Conservation (phyloP, 768 basidiomycete genomes). For the Suillus occidentalis region DNA sequence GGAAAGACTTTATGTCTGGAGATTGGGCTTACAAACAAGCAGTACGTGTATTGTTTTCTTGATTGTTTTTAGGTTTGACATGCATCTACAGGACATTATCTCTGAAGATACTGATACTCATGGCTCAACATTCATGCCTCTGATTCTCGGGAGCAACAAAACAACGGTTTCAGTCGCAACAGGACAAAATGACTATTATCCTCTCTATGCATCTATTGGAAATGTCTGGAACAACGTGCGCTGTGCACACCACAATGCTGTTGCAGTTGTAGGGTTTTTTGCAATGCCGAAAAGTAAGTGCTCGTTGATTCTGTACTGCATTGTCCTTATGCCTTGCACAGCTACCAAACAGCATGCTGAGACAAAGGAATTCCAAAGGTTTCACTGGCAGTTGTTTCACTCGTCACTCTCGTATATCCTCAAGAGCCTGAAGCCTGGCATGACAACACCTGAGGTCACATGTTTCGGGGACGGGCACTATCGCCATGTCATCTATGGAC, state of each 20-base stretch:
- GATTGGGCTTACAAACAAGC: constrained; percentile 31
- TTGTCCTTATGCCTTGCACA: not conserved
- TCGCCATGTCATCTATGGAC: too few relatives aligned
- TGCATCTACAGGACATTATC: constrained; percentile 7
- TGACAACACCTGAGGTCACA: too few relatives aligned
- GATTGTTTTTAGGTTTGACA: not conserved
- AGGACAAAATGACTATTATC: constrained; percentile 15
- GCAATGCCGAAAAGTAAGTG: constrained; percentile 31
- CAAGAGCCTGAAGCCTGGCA: constrained; percentile 15
- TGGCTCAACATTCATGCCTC: constrained; percentile 13
- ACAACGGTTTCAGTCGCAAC: constrained; percentile 17
- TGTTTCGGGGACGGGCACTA: too few relatives aligned
- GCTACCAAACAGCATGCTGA: constrained; percentile 16
- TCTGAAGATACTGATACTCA: constrained; percentile 14
- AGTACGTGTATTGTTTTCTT: constrained; percentile 22
- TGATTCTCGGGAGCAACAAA: constrained; percentile 16
- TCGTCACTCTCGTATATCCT: constrained; percentile 29
- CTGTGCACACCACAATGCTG: constrained; percentile 6
- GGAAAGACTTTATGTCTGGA: constrained; percentile 26
- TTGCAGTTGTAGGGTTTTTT: constrained; percentile 29
- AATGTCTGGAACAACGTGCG: constrained; percentile 12
- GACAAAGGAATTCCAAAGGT: constrained; percentile 25
- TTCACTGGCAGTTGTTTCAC: constrained; percentile 33
- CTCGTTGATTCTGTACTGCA: not conserved
- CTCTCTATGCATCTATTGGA: constrained; percentile 14